Conservation (phyloP, 1,139 yeast species). For the Yamadazyma blattariae region DNA sequence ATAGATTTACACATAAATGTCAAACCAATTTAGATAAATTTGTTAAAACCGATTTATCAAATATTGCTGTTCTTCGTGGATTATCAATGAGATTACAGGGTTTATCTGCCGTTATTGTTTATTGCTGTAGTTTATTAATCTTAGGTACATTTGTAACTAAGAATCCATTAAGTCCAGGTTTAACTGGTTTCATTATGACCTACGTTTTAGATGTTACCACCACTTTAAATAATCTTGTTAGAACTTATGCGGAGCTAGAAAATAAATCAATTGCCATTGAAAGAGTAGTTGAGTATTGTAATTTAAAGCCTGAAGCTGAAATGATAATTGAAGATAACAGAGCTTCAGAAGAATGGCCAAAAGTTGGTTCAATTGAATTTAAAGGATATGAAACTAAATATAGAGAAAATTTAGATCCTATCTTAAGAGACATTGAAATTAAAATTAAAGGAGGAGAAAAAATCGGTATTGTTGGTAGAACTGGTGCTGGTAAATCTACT, state of each 20-base stretch:
- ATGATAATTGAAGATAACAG: slow-evolving; percentile 23
- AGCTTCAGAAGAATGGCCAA: slow-evolving; percentile 31
- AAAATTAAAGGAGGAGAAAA: slow-evolving; percentile 32
- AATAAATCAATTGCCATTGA: slow-evolving; percentile 32
- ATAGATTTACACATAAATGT: slow-evolving; percentile 24
- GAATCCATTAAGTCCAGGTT: slow-evolving; percentile 25
- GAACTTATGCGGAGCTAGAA: slow-evolving; percentile 37
- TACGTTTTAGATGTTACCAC: slow-evolving; percentile 32
- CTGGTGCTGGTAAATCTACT: slow-evolving; percentile 43
- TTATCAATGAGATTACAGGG: slow-evolving; percentile 36
- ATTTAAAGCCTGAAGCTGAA: slow-evolving; percentile 33
- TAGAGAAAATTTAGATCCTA: slow-evolving; percentile 36
- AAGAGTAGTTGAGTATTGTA: slow-evolving; percentile 34
- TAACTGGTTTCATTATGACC: slow-evolving; percentile 38
- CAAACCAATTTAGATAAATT: slow-evolving; percentile 20
- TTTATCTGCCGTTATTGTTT: slow-evolving; percentile 32
- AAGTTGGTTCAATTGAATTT: slow-evolving; percentile 27
- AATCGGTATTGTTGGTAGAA: slow-evolving; percentile 40
- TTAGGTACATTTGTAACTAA: slow-evolving; percentile 20
- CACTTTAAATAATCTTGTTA: slow-evolving; percentile 28
- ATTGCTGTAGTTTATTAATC: slow-evolving; percentile 26
- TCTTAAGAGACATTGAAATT: slow-evolving; percentile 25
- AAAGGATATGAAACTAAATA: slow-evolving; percentile 32
- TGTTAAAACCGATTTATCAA: slow-evolving; percentile 20
- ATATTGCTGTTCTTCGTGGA: slow-evolving; percentile 33